Conservation (phyloP, 2,329 filamentous ascomycete species). For the Erysiphe pulchra region DNA sequence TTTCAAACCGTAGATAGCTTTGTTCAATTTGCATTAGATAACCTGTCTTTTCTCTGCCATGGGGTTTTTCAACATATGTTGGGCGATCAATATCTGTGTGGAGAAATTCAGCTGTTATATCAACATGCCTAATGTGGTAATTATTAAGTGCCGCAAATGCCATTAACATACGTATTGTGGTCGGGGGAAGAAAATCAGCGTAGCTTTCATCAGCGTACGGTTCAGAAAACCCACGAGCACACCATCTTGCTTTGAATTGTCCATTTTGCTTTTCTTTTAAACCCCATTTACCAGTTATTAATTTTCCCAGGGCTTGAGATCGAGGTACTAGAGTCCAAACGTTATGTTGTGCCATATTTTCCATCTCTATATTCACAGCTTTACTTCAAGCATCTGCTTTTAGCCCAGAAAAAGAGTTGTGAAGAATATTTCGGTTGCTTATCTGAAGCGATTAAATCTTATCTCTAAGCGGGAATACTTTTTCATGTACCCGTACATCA, state of each 20-base stretch:
- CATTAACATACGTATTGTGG: too few species aligned
- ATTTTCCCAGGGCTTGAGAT: not conserved
- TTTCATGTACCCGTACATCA: not conserved
- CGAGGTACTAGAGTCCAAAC: not conserved
- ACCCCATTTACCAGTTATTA: not conserved
- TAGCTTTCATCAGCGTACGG: too few species aligned
- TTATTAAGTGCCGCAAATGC: too few species aligned
- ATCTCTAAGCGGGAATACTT: not conserved
- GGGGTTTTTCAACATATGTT: too few species aligned
- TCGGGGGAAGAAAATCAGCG: too few species aligned
- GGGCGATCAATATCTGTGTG: too few species aligned
- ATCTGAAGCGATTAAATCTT: not conserved
- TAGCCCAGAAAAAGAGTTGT: not conserved
- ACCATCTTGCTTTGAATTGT: not conserved
- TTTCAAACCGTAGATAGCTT: too few species aligned
- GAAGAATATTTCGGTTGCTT: not conserved
- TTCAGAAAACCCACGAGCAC: too few species aligned
- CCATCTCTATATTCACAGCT: not conserved
- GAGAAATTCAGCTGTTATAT: too few species aligned
- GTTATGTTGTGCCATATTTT: not conserved
- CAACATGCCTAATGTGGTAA: too few species aligned
- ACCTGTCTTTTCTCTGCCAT: too few species aligned
- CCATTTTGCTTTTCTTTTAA: not conserved
- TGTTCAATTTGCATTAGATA: too few species aligned
- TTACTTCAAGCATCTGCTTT: not conserved